Base-by-base conservation (phyloP, 2,329 filamentous ascomycete genomes). In the Talaromyces amestolkiae region DNA sequence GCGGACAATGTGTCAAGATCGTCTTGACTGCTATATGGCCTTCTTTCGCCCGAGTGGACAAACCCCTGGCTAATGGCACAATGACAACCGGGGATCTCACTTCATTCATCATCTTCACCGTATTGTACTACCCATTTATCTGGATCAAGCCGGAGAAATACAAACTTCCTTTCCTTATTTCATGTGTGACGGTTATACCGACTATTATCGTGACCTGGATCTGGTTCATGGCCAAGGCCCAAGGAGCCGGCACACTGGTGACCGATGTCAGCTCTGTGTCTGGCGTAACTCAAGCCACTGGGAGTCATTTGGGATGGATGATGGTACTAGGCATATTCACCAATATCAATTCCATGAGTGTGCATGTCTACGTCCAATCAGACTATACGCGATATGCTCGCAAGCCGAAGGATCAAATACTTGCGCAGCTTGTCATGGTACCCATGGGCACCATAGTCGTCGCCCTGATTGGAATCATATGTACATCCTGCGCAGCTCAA, bases 311-410 rank as follows among this genome's bases (percentile, higher is more conserved):
- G 35, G 47, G 60, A n/a, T 63, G 60, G 60, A 54, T 53, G 60
- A 63, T 63, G 35, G 47, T 63, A 17, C 22, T 43, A 13, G 60
- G 60, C 17, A 53, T 63, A 24, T 54, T 35, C 60, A 63, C 60
- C 43, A 53, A 41, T 22, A 63, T 63, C 22, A 53, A 53, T 37
- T 54, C 47, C 6, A 63, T 63, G 47, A 53, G 47, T n/a, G 60
- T 63, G 2, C 47, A 53, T 7, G 33, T 63, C 47, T 54, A 54
- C 37, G 45, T 54, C 4, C 60, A 63, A 19, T 53, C 60, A 1
- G 60, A 63, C 47, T 63, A 63, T 37, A 54, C 60, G 27, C 60
- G 60, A 22, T 63, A 54, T 35, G 60, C 60, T 13, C 60, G 47
- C 6, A 62, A 62, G 19, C 60, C 60, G 2, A 41, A 41, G 10